Evolutionary conservation across 2,329 filamentous ascomycete species (phyloP).

Genomic region (Colletotrichum tofieldiae): DNA sequence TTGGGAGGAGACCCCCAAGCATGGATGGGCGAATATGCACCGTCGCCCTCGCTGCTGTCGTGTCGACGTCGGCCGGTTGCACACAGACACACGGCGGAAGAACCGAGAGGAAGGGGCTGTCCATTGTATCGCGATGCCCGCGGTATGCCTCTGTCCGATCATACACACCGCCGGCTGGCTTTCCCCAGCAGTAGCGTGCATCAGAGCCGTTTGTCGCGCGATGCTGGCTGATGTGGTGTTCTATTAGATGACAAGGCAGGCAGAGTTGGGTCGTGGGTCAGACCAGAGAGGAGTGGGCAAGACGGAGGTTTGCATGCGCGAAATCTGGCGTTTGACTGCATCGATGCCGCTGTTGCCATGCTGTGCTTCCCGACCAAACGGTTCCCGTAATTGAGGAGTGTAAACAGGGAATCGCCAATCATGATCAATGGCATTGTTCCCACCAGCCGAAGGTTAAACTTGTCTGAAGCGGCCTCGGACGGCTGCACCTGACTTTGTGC

Average conservation of each 20-base stretch:
- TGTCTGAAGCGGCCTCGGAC: slow-evolving; percentile 41
- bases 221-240: slow-evolving; percentile 19
- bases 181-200: not conserved
- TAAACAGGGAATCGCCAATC: slow-evolving; percentile 45
- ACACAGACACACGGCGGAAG: slow-evolving; percentile 14
- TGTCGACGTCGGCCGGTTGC: slow-evolving; percentile 13
- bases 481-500: slow-evolving; percentile 36
- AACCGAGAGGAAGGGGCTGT: slow-evolving; percentile 20
- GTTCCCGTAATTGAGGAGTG: slow-evolving; percentile 40
- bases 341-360: slow-evolving; percentile 45
- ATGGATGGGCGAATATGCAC: slow-evolving; percentile 19
- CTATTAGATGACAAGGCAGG: slow-evolving; percentile 2
- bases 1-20: slow-evolving; percentile 10
- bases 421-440: slow-evolving; percentile 42
- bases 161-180: slow-evolving; percentile 1
- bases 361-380: slow-evolving; percentile 45
- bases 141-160: slow-evolving; percentile 21
- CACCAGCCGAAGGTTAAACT: slow-evolving; percentile 37
- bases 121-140: slow-evolving; percentile 4
- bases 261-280: slow-evolving; percentile 24
- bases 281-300: slow-evolving; percentile 25
- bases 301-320: slow-evolving; percentile 43
- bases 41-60: slow-evolving; percentile 12
- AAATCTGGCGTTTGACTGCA: slow-evolving; percentile 48
- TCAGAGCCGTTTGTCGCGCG: slow-evolving; percentile 39